Conservation (phyloP, 2,329 filamentous ascomycete species). For the Arachnomyces sp. region DNA sequence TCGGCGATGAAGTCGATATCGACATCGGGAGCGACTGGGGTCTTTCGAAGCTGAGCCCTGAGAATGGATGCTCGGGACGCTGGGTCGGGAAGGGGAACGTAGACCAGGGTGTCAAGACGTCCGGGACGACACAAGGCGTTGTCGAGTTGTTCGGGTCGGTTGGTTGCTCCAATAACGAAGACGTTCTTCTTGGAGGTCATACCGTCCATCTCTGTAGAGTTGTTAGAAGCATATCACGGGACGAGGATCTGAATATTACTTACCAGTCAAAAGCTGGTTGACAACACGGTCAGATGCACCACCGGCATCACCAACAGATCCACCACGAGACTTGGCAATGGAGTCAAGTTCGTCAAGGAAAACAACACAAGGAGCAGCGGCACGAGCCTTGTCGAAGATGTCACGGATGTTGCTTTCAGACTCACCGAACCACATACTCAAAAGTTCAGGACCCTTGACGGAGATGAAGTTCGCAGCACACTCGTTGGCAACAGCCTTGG, state of each 20-base stretch:
- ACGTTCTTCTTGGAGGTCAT: conserved; percentile 99
- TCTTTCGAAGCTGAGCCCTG: conserved; percentile 95
- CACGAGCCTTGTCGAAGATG: conserved; percentile 99
- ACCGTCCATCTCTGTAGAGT: conserved; percentile 77
- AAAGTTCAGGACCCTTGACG: conserved; percentile 93
- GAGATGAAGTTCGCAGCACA: conserved; percentile 99
- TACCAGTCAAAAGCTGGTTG: conserved; percentile 96
- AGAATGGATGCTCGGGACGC: conserved; percentile 81
- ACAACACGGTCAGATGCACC: conserved; percentile 99
- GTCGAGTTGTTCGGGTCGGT: conserved; percentile 96
- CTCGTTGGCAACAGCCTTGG: conserved; percentile 98
- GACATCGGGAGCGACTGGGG: conserved; percentile 78
- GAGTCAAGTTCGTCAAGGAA: conserved; percentile 99
- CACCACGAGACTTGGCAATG: conserved; percentile 98
- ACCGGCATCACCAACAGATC: conserved; percentile 88
- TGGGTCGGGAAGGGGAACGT: conserved; percentile 93
- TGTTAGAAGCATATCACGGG: conserved; percentile 34
- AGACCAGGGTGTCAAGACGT: conserved; percentile 96
- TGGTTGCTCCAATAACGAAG: conserved; percentile 98
- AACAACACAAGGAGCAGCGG: conserved; percentile 93
- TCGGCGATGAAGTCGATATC: conserved; percentile 85
- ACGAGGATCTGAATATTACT: conserved; percentile 29
- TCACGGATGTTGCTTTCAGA: conserved; percentile 99
- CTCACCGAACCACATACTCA: conserved; percentile 99
- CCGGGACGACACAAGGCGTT: conserved; percentile 96